A percentile compares a stretch with the other conserved stretches of the same genome.
These are phyloP conservation scores for Mycena epipterygia DNA, from an alignment of 768 basidiomycete species.

Conservation along the genomic window DNA sequence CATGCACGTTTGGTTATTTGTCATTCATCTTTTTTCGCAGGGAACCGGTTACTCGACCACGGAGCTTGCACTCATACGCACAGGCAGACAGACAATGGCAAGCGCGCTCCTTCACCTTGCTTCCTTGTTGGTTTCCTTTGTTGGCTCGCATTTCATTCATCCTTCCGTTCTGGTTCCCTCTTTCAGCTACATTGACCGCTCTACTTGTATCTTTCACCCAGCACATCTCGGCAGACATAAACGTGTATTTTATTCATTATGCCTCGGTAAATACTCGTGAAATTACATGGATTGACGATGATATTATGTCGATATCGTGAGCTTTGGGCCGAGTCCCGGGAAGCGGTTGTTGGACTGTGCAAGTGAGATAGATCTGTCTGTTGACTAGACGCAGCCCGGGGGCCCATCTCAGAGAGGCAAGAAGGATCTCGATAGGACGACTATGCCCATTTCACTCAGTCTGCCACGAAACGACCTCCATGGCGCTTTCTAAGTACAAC, in stretches of 20 bases:
- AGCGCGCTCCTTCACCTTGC: constrained; percentile 29
- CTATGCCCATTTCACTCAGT: no score
- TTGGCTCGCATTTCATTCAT: neutral
- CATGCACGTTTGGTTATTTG: constrained; percentile 30
- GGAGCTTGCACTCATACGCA: constrained; percentile 18
- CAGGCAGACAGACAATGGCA: constrained; percentile 23
- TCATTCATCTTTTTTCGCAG: constrained; percentile 30
- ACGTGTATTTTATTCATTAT: constrained; percentile 37
- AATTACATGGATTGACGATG: constrained; percentile 30
- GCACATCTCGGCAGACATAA: constrained; percentile 29
- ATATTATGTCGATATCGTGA: neutral
- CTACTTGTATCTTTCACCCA: constrained; percentile 31
- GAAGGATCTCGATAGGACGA: no score
- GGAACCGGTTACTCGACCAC: constrained; percentile 10
- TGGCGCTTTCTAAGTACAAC: no score
- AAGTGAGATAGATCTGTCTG: no score
- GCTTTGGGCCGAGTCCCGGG: no score
- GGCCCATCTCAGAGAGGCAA: no score
- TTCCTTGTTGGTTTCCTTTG: constrained; percentile 25
- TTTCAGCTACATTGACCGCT: constrained; percentile 19
- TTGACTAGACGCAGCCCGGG: no score
- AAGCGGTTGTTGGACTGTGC: no score
- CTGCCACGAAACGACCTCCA: no score
- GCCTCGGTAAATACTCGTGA: constrained; percentile 31
- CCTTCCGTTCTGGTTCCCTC: constrained; percentile 7